These are phyloP conservation scores for Prunus armeniaca DNA, from an alignment of 306 rosid genomes.

Conservation along the genomic window DNA sequence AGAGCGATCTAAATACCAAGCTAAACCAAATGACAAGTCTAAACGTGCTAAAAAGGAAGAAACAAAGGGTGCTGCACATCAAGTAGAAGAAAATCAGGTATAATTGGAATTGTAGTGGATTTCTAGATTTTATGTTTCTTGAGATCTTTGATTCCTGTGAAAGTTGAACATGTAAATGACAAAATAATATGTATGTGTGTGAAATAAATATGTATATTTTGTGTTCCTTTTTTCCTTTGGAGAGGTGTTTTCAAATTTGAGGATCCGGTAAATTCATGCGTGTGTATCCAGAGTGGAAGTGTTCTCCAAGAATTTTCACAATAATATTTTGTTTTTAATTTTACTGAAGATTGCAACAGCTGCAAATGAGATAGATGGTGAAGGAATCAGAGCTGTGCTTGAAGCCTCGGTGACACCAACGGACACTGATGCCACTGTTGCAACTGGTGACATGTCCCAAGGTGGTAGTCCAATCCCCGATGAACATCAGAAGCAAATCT, in stretches of 20 bases:
- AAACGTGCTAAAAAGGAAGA: slow-evolving; percentile 91
- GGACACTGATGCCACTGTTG: too few relatives aligned
- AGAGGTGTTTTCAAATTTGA: not conserved
- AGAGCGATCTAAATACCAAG: slow-evolving; percentile 74
- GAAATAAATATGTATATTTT: not conserved
- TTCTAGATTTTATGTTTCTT: not conserved
- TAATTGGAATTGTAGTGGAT: slow-evolving; percentile 20
- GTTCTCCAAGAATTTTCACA: not conserved
- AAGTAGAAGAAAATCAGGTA: slow-evolving; percentile 86
- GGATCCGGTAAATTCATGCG: not conserved
- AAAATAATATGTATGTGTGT: not conserved
- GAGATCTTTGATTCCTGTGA: not conserved
- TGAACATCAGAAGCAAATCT: slow-evolving; percentile 43
- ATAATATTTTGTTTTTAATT: not conserved
- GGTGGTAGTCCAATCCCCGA: slow-evolving; percentile 59
- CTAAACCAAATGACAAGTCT: slow-evolving; percentile 73
- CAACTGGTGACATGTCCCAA: slow-evolving; percentile 46
- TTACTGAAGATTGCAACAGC: slow-evolving; percentile 23
- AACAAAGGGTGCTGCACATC: slow-evolving; percentile 56
- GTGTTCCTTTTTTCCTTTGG: not conserved
- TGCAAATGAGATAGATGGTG: too few relatives aligned
- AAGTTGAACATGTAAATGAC: not conserved
- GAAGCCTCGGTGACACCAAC: too few relatives aligned
- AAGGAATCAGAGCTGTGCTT: too few relatives aligned
- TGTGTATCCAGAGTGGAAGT: not conserved